Evolutionary conservation across 2,329 filamentous ascomycete species (phyloP).

Genomic region (Raffaelea deltoideospora): DNA sequence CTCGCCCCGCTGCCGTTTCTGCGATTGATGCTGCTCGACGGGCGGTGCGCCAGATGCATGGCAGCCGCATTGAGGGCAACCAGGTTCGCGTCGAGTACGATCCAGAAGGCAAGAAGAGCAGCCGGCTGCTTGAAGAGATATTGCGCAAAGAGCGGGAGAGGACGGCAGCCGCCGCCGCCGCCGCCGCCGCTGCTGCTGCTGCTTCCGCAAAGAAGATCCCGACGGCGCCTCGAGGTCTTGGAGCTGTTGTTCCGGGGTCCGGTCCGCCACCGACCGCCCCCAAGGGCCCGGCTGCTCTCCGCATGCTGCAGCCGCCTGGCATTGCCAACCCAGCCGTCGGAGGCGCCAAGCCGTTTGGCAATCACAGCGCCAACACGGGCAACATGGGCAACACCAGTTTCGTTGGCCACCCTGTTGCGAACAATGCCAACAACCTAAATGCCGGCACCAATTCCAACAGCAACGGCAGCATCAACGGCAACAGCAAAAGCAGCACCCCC

Average conservation of each 20-base stretch:
- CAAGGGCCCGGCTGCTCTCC: slow-evolving; percentile 58
- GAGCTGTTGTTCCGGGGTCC: slow-evolving; percentile 12
- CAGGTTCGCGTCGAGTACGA: slow-evolving; percentile 76
- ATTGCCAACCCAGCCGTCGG: no score
- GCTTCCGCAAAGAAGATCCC: slow-evolving; percentile 15
- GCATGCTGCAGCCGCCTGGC: slow-evolving; percentile 11
- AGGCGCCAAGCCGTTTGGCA: no score
- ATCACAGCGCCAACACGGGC: no score
- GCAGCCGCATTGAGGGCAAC: slow-evolving; percentile 63
- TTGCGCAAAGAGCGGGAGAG: slow-evolving; percentile 55
- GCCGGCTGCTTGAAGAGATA: slow-evolving; percentile 59
- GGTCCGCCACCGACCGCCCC: slow-evolving; percentile 70
- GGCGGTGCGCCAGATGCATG: slow-evolving; percentile 63
- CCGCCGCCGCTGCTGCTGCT: neutral
- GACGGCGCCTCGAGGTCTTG: slow-evolving; percentile 16
- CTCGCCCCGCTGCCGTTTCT: slow-evolving; percentile 38
- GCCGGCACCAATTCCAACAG: no score
- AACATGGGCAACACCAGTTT: no score
- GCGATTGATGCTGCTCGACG: slow-evolving; percentile 70
- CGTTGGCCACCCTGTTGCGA: no score
- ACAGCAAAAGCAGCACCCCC: slow-evolving; percentile 5
- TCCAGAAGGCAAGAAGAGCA: slow-evolving; percentile 71
- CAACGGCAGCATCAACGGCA: no score
- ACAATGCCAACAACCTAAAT: no score
- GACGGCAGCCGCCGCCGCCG: slow-evolving; percentile 3